Percentiles rank a stretch among this genome's conserved stretches.
Conservation (phyloP, 78 protist genomes). For the Ministeria vibrans region DNA sequence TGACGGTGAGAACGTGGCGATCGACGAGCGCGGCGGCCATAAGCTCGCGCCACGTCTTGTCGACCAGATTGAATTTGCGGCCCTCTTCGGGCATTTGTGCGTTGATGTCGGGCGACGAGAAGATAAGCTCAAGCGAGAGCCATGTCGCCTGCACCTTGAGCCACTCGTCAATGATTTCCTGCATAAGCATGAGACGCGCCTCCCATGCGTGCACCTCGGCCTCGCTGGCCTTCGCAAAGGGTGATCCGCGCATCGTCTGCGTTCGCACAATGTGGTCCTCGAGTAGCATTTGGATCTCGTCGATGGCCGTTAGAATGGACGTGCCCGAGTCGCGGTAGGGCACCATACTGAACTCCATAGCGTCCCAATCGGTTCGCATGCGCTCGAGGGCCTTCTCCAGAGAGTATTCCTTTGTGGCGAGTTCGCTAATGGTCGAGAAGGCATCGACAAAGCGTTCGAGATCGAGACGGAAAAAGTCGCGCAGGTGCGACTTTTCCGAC, state of each 20-base stretch:
- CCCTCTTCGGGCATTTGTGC: slow-evolving; percentile 61
- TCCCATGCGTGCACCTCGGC: slow-evolving; percentile 46
- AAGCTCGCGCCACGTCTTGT: slow-evolving; percentile 39
- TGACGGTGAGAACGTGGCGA: slow-evolving; percentile 33
- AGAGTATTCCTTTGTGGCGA: slow-evolving; percentile 53
- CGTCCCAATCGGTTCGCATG: slow-evolving; percentile 65
- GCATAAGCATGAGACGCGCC: slow-evolving; percentile 14
- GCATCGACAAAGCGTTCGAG: slow-evolving; percentile 20
- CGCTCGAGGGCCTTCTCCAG: slow-evolving; percentile 58
- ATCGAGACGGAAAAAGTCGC: not conserved
- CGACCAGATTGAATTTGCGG: slow-evolving; percentile 47
- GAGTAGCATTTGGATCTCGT: slow-evolving; percentile 51
- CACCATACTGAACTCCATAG: slow-evolving; percentile 18
- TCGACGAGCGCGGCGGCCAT: slow-evolving; percentile 28
- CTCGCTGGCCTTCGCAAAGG: slow-evolving; percentile 31
- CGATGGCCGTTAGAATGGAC: slow-evolving; percentile 36
- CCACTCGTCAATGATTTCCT: slow-evolving; percentile 59
- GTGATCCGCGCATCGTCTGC: slow-evolving; percentile 64
- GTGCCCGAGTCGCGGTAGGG: slow-evolving; percentile 56
- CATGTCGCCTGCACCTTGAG: slow-evolving; percentile 54
- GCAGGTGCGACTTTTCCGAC: slow-evolving; percentile 20
- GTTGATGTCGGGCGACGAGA: slow-evolving; percentile 59
- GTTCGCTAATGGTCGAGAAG: slow-evolving; percentile 29
- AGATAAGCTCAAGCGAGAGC: slow-evolving; percentile 74
- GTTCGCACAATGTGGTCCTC: slow-evolving; percentile 76